Evolutionary conservation across 495 filamentous ascomycete genomes (phyloP), one percentile per base, ranked within the genome.

Genomic region (Usnea hakonensis): DNA sequence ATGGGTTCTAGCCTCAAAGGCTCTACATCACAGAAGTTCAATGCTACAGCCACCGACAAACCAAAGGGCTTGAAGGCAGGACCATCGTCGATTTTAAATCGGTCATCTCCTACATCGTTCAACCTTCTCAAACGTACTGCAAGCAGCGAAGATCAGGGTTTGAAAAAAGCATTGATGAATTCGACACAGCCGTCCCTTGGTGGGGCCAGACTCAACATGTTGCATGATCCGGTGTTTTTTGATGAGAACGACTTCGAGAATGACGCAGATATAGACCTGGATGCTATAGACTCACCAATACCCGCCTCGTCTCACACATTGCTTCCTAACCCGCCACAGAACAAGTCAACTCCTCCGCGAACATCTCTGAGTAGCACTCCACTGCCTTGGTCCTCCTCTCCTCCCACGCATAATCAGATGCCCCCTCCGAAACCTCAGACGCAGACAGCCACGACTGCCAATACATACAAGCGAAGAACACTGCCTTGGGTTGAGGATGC

Each of bases 171-270:
- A 4, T 44, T 62, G 26, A 53, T 52, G 23, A 28, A 63, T 16
- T 23, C 56, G 35, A 59, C 37, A 26, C 55, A 60, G 28, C 54
- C 65, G 21, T 59, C 67, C 30, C n/a, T 41, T 26, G 52, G 48
- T 48, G 35, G 30, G 44, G 64, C 64, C 10, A 61, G 66, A 46
- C 35, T 70, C 16, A 63, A 63, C 8, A 68, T 56, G 14, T 52
- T 70, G 30, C 68, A 70, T 52, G 61, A 60, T 37, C 60, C 70
- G 32, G 78, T 81, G 33, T 81, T 75, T 59, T 81, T 83, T 50
- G 78, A 81, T 64, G 79, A 81, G 63, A 80, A 83, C 57, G 80
- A 83, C 64, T 83, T 83, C 38, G 80, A 81, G 35, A 77, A 81
- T 65, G 79, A 81, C 61, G 66, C 73, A n/a, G 74, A 79, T 55